Base-by-base conservation (phyloP, 305 asterid species). In the Fraxinus dipetala region DNA sequence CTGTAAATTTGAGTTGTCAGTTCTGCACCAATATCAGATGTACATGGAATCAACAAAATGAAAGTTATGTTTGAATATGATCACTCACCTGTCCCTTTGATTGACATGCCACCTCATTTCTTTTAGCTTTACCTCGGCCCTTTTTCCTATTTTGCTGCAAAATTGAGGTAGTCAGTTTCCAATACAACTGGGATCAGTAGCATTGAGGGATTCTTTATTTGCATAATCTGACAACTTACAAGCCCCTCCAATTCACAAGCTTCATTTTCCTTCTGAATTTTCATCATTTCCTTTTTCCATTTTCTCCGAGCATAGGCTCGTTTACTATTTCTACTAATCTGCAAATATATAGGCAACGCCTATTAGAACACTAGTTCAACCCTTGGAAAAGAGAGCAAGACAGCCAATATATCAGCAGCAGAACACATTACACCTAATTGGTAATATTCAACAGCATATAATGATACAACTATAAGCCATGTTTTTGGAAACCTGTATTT, bases 281-380 rank as follows among this genome's bases (percentile, higher is more conserved):
- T 93, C 77, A 86, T 86, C 97, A 94, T 87, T 87, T 94, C 99
- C 56, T 86, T 86, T 88, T 92, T 73, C 93, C 91, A 92, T 70
- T 38, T 86, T 85, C 99, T 89, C 88, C 91, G 93, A 67, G 82
- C 86, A 76, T 83, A 77, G 83, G 88, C 89, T 72, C 99, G 91
- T 81, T 89, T 84, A 61, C 97, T 92, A 89, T 91, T 91, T 88
- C 97, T 93, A 86, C 97, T 95, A 54, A 70, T 82, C 99, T 95
- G 89, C 80, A 78, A 77, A 81, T 61, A 18, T 80, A 18, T 72
- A 82, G 70, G 76, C 79, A 75, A 31, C 65, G 67, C 31, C 80
- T 35, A 16, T 76, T 38, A 76, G 14, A 59, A 70, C 80, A 31
- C 80, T 36, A 63, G 54, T 69, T 75, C 48, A 63, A 59, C 59